Base-by-base conservation (phyloP, 192 early-diverging fungal species). In the Backusella circina region DNA sequence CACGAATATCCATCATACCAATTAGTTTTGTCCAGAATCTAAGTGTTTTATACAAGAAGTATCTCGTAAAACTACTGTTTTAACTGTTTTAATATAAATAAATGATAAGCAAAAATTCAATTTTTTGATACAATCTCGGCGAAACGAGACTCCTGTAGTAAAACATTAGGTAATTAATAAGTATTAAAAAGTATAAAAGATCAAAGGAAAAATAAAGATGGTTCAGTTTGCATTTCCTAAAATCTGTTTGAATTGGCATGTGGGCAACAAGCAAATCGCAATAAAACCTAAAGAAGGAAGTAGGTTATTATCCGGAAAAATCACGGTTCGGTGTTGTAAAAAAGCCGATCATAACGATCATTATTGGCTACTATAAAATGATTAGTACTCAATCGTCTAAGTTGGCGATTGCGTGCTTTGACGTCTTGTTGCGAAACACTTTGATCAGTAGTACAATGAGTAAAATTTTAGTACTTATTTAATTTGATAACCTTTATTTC, bases 371-470 rank as follows among this genome's bases (percentile, higher is more conserved):
- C 54, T 61, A 28, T 28, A 61, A 33, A 68, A n/a, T 37, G 67
- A 68, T 8, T 37, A 68, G 36, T 23, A 23, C 67, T 68, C 67
- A 68, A 68, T 68, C n/a, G 35, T 23, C 7, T 23, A 68, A 36
- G 32, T 26, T 44, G n/a, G 37, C 5, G 70, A 71, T 71, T 71
- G 39, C 70, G 70, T 71, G 70, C 70, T 71, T 71, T 71, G 70
- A 71, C 70, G 70, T 71, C 44, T 50, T 71, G 44, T 71, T 71
- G 26, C 70, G 70, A 68, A 68, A 68, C 67, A 68, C 36, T 70
- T 71, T 50, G 37, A 71, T 51, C 38, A 71, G 39, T 71, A 31
- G 35, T 23, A 36, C 32, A 23, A 21, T 16, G 65, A 21, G n/a
- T 68, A 38, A 3, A n/a, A 41, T 51, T 47, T 71, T 47, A 39